Base-by-base conservation (phyloP, 345 rosid species). In the Arabis hirsuta region DNA sequence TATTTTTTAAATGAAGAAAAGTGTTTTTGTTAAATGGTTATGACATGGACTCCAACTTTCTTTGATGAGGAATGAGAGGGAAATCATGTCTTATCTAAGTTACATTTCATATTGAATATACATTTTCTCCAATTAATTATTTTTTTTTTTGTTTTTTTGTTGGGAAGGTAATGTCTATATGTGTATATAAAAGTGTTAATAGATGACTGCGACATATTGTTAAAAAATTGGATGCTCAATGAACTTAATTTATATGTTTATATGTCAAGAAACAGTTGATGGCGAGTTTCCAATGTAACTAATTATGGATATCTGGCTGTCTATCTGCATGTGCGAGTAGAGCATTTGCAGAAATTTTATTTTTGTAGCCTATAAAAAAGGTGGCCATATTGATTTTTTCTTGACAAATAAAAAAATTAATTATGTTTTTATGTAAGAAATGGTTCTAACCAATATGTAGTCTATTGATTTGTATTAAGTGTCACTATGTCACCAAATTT, bases 31-130 rank as follows among this genome's bases (percentile, higher is more conserved):
- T 84, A 88, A 78, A 76, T 70, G 72, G 80, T 36, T 69, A 78
- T 88, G 92, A 87, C 90, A 78, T 81, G 95, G 87, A 88, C 66
- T 76, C 83, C 92, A 85, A 81, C 84, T 81, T 82, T 77, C 46
- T 57, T 69, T 54, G 74, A 81, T 84, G 82, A 84, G 83, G 77
- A 52, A 73, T 83, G 85, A 82, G 78, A 82, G 69, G 76, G 89
- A 86, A 55, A 65, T 82, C 87, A 74, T 78, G 66, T 45, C 63
- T 56, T 62, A 64, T 63, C 55, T 69, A 69, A 52, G 47, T 74
- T 67, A 42, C 73, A 19, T 54, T 26, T 63, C 75, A 47, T 69
- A 24, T 13, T 62, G 62, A 13, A 34, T 54, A 44, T 58, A 65
- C 46, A 22, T 55, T 69, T 66, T 39, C 29, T 43, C 10, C 39